A percentile compares a stretch with the other conserved stretches of the same genome.
Evolutionary conservation across 1,284 basidiomycete genomes (phyloP).

Genomic region (Grifola frondosa): DNA sequence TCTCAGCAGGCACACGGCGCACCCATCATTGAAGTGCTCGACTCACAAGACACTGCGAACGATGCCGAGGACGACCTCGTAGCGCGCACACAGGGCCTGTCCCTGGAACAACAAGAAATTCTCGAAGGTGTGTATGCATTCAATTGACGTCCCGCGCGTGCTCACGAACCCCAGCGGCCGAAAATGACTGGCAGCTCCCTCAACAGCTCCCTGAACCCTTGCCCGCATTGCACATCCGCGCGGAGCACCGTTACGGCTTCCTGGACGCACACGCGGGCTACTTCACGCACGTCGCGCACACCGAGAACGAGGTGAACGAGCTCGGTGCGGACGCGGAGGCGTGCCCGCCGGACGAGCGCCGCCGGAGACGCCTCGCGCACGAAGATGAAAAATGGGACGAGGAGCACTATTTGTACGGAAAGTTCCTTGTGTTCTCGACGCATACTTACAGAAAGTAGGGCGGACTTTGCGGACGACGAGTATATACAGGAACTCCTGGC

Average conservation of each 20-base stretch:
- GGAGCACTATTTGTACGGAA: conserved; percentile 74
- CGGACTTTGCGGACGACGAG: conserved; percentile 74
- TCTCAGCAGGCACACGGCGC: conserved; percentile 30
- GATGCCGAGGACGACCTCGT: conserved; percentile 44
- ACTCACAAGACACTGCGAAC: conserved; percentile 33
- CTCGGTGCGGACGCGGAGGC: conserved; percentile 67
- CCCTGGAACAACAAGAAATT: conserved; percentile 58
- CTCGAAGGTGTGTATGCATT: conserved; percentile 47
- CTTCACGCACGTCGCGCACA: conserved; percentile 65
- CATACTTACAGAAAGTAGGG: conserved; percentile 43
- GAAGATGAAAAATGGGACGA: conserved; percentile 78
- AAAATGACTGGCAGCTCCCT: conserved; percentile 75
- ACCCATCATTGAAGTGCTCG: conserved; percentile 68
- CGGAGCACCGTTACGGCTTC: conserved; percentile 66
- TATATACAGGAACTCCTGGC: conserved; percentile 65
- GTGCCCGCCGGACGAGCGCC: conserved; percentile 43
- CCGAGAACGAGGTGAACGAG: conserved; percentile 78
- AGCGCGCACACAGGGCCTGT: conserved; percentile 38
- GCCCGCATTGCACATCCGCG: conserved; percentile 38
- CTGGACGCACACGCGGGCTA: conserved; percentile 70
- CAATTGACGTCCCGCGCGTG: neutral
- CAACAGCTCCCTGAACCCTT: conserved; percentile 52
- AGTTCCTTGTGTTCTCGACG: neutral
- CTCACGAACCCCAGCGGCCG: conserved; percentile 48
- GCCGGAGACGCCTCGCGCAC: conserved; percentile 47